Percentiles rank a stretch among this genome's conserved stretches.
phyloP scores from a whole-genome alignment of 352 stramenopile species.

The Aphanomyces astaci region DNA sequence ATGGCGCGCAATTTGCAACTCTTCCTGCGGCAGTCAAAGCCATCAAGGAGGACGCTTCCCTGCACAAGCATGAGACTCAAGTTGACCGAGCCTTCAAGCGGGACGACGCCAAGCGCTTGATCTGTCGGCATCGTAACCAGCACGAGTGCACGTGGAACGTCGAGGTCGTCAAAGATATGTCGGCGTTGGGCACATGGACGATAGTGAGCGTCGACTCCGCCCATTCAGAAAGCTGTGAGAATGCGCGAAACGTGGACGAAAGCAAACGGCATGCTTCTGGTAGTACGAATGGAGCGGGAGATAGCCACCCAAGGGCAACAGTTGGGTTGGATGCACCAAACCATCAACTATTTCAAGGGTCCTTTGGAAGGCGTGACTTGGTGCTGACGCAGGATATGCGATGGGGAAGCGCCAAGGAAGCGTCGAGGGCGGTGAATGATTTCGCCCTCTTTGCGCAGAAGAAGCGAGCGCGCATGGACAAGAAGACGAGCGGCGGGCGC shows the following conservation, averaged over 20 bases:
- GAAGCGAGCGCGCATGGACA: conserved; percentile 71
- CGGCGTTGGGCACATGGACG: neutral
- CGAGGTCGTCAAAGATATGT: conserved; percentile 2
- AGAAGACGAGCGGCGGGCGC: conserved; percentile 69
- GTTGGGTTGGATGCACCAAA: neutral
- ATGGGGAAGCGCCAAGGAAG: conserved; percentile 70
- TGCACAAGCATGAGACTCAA: neutral
- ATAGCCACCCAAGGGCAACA: neutral
- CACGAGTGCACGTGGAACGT: conserved; percentile 11
- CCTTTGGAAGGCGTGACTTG: neutral
- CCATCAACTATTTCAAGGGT: neutral
- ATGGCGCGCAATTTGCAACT: neutral
- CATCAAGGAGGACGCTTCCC: conserved; percentile 11
- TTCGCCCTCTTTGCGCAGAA: conserved; percentile 69
- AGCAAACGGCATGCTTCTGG: neutral
- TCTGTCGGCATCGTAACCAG: conserved; percentile 10
- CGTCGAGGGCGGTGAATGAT: conserved; percentile 66
- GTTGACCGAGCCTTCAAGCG: conserved; percentile 18
- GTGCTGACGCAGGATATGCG: conserved; percentile 40
- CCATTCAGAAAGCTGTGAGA: conserved; percentile 11
- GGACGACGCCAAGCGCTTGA: conserved; percentile 11
- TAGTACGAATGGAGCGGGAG: neutral
- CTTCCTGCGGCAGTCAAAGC: conserved; percentile 13
- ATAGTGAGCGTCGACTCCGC: neutral
- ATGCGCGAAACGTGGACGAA: neutral